Conservation (phyloP, 257 asterid genomes). For the Apocynum venetum region DNA sequence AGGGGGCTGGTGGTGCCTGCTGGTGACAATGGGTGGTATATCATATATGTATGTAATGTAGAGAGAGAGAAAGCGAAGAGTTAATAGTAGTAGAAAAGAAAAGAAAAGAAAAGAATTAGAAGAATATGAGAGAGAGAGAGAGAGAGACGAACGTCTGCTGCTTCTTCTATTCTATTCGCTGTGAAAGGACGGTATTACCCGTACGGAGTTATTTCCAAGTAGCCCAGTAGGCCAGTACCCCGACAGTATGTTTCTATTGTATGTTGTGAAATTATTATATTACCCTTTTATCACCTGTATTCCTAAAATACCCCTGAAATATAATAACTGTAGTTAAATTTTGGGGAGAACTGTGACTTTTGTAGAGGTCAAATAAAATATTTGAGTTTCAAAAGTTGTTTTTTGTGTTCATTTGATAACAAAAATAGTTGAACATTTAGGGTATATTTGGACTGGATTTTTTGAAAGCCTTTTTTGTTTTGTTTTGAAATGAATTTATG, state of each 20-base stretch:
- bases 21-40: neutral
- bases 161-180: neutral
- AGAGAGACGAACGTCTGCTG: slow-evolving; percentile 7
- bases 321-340: neutral
- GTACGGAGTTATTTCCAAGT: neutral
- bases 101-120: neutral
- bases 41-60: too few relatives aligned
- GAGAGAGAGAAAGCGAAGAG: neutral
- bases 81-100: neutral
- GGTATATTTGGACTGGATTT: too few relatives aligned
- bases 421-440: too few relatives aligned
- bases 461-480: too few relatives aligned
- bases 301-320: neutral
- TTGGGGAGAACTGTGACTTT: too few relatives aligned
- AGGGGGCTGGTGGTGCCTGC: slow-evolving; percentile 19
- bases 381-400: too few relatives aligned
- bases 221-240: neutral
- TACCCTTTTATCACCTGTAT: neutral
- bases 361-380: too few relatives aligned
- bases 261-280: neutral
- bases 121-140: slow-evolving; percentile 4
- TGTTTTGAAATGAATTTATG: too few relatives aligned
- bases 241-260: neutral
- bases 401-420: too few relatives aligned
- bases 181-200: slow-evolving; percentile 16